Percentiles rank a stretch among this genome's conserved stretches.
These are phyloP conservation scores for Kalanchoe fedtschenkoi DNA, from an alignment of 164 flowering plant genomes.

Conservation along the genomic window DNA sequence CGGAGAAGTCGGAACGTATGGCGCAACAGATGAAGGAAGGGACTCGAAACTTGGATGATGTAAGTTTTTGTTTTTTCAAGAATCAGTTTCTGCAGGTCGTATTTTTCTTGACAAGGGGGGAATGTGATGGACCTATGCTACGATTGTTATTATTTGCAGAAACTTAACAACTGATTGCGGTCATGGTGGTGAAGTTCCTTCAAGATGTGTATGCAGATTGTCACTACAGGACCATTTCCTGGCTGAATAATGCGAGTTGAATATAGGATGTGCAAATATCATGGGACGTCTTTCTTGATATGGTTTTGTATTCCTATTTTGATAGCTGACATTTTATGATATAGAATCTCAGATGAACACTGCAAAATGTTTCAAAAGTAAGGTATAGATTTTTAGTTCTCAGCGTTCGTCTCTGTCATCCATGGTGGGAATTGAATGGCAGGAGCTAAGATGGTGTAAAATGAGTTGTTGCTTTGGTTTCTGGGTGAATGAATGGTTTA, in stretches of 20 bases:
- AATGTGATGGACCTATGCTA: background rate
- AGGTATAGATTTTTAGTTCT: too few species aligned
- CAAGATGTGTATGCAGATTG: background rate
- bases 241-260: background rate
- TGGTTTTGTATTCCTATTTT: too few species aligned
- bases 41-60: slow-evolving; percentile 38
- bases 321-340: too few species aligned
- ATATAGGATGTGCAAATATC: too few species aligned
- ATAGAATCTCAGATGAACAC: too few species aligned
- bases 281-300: too few species aligned
- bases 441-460: too few species aligned
- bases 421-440: too few species aligned
- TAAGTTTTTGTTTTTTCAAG: background rate
- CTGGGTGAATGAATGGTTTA: too few species aligned
- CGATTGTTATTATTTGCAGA: background rate
- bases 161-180: background rate
- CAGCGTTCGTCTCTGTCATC: too few species aligned
- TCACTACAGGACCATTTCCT: background rate
- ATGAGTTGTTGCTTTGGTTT: too few species aligned
- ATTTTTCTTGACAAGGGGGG: background rate
- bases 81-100: background rate
- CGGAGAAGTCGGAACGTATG: slow-evolving; percentile 35
- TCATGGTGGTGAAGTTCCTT: background rate
- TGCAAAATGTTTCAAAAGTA: too few species aligned
- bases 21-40: slow-evolving; percentile 52